A percentile compares a stretch with the other conserved stretches of the same genome.
Conservation (phyloP, 768 basidiomycete genomes). For the Floccularia luteovirens region DNA sequence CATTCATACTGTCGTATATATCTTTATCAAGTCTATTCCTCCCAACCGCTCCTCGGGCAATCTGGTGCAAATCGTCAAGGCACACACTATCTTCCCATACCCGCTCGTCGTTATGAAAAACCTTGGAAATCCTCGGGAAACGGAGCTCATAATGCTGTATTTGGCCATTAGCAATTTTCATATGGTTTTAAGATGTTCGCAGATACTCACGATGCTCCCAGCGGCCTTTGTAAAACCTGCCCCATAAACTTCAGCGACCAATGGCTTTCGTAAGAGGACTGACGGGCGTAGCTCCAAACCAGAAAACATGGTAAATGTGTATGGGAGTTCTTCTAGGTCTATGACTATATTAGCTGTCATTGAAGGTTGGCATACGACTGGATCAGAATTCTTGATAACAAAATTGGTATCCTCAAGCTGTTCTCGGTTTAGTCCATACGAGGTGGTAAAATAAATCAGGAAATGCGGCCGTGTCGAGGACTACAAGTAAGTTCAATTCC, state of each 20-base stretch:
- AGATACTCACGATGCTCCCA: slow-evolving; percentile 38
- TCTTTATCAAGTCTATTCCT: slow-evolving; percentile 43
- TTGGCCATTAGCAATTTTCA: neutral
- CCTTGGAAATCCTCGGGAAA: slow-evolving; percentile 73
- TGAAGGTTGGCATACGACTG: slow-evolving; percentile 19
- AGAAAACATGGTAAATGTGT: slow-evolving; percentile 42
- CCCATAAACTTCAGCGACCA: slow-evolving; percentile 70
- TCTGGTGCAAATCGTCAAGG: slow-evolving; percentile 40
- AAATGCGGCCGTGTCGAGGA: slow-evolving; percentile 47
- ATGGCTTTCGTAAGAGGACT: slow-evolving; percentile 49
- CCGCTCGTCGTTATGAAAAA: slow-evolving; percentile 54
- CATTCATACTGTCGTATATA: slow-evolving; percentile 32
- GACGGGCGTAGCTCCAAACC: slow-evolving; percentile 43
- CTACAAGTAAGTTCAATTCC: slow-evolving; percentile 20
- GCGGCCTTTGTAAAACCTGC: slow-evolving; percentile 78
- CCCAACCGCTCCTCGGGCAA: slow-evolving; percentile 49
- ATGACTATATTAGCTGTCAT: slow-evolving; percentile 4
- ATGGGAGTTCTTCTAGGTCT: slow-evolving; percentile 30
- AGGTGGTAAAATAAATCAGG: slow-evolving; percentile 65
- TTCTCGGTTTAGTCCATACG: slow-evolving; percentile 65
- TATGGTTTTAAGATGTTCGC: neutral
- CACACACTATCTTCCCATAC: slow-evolving; percentile 51
- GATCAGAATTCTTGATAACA: slow-evolving; percentile 40
- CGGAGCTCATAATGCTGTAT: slow-evolving; percentile 74
- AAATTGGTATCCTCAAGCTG: slow-evolving; percentile 72